These are phyloP conservation scores for Graphilbum fragrans DNA, from an alignment of 2,329 filamentous ascomycete species.

Conservation along the genomic window DNA sequence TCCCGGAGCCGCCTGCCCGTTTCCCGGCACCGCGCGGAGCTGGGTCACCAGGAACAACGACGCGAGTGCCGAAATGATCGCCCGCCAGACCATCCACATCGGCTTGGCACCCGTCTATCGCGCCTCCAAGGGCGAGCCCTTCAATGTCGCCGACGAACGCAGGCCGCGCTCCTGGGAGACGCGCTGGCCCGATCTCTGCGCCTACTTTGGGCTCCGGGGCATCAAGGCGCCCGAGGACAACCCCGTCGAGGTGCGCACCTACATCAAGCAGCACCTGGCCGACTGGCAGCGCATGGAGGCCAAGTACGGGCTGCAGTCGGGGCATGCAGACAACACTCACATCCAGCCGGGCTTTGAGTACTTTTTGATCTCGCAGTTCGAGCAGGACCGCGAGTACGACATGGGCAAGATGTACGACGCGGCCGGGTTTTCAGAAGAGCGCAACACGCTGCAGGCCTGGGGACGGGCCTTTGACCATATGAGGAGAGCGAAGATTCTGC, in stretches of 20 bases:
- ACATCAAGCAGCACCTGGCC: slow-evolving; percentile 18
- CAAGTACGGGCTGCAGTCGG: slow-evolving; percentile 23
- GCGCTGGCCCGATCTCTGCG: slow-evolving; percentile 14
- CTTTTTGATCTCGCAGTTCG: no score
- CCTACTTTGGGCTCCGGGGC: slow-evolving; percentile 13
- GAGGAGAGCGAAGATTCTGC: no score
- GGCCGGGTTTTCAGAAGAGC: no score
- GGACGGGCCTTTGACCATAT: no score
- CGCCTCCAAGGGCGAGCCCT: slow-evolving; percentile 11
- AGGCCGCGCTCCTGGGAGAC: slow-evolving; percentile 11
- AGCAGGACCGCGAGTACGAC: no score
- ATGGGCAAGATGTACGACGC: no score
- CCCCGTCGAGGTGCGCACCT: slow-evolving; percentile 19
- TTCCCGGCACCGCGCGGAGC: no score
- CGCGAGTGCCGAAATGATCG: no score
- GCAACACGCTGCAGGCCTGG: no score
- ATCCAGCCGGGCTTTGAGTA: slow-evolving; percentile 24
- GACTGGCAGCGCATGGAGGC: slow-evolving; percentile 19
- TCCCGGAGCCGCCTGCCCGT: no score
- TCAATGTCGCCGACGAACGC: slow-evolving; percentile 13
- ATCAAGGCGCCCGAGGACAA: slow-evolving; percentile 14
- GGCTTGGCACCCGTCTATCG: slow-evolving; percentile 6
- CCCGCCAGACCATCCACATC: no score
- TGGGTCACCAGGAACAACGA: no score
- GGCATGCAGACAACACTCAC: slow-evolving; percentile 22